Evolutionary conservation across 768 basidiomycete species (phyloP), one percentile per base, ranked within the genome.

Genomic region (Lentinula edodes): DNA sequence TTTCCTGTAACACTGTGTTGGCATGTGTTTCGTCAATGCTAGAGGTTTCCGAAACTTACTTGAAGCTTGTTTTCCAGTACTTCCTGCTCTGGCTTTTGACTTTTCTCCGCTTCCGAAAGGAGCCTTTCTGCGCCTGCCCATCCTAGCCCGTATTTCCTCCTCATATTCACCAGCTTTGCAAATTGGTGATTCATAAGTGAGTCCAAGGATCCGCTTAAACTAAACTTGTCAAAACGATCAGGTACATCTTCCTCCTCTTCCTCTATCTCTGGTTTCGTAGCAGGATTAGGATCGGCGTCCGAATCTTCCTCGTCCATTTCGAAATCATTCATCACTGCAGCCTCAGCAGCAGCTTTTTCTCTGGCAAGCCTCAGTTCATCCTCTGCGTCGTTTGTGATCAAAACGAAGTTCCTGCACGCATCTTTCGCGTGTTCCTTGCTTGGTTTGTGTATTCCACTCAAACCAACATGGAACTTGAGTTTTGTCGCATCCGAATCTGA

Each of bases 41-140:
- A 58, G 32, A 41, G 2, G n/a, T 18, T n/a, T 43, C 15, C 39
- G 50, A n/a, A 23, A 64, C 68, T 7, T 60, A 81, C 78, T 66
- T 72, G 63, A 62, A 64, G 68, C 52, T 70, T 71, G 32, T 48
- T 55, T 8, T 65, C 61, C 61, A 80, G 72, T 35, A 84, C 71
- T 42, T 77, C 75, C 5, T 75, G 76, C 6, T 75, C 68, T 20
- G 68, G 71, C 55, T 66, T 70, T 66, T 86, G 84, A 28, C 70
- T 67, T 60, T 71, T 76, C 66, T 84, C 82, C 9, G 78, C 69
- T 66, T 79, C 74, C 55, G 76, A 68, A 51, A 77, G 69, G 52
- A 89, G 72, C 16, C 77, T 64, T 66, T 90, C 89, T 3, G 87
- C 88, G 3, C 82, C 86, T 2, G 88, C 85, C 88, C 88, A 91